These are phyloP conservation scores for Cladosporium oxysporum DNA, from an alignment of 2,329 filamentous ascomycete species.

Conservation along the genomic window DNA sequence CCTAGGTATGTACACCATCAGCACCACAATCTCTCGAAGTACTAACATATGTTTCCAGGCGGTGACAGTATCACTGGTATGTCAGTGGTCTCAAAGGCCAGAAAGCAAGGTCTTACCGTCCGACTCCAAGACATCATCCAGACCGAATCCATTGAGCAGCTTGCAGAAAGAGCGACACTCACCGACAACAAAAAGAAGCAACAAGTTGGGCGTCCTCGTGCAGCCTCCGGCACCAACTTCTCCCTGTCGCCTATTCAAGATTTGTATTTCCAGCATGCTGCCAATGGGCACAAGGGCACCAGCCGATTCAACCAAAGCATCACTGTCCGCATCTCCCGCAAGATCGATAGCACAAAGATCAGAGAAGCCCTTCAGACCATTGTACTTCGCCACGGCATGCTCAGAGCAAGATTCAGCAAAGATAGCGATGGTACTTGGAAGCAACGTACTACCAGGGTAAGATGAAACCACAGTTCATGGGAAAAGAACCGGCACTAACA, in stretches of 20 bases:
- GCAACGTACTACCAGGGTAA: slow-evolving; percentile 16
- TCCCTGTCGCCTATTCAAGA: slow-evolving; percentile 15
- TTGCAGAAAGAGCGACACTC: slow-evolving; percentile 4
- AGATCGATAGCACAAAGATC: slow-evolving; percentile 13
- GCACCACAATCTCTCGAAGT: background rate
- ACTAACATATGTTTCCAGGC: background rate
- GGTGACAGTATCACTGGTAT: slow-evolving; percentile 18
- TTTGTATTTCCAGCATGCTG: slow-evolving; percentile 14
- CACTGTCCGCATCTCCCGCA: slow-evolving; percentile 10
- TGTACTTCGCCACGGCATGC: slow-evolving; percentile 15
- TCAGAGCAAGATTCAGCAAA: slow-evolving; percentile 16
- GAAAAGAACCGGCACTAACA: background rate
- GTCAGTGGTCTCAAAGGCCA: slow-evolving; percentile 14
- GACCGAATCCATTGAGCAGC: slow-evolving; percentile 10
- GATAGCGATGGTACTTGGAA: slow-evolving; percentile 15
- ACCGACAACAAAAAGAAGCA: slow-evolving; percentile 9
- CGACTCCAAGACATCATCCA: slow-evolving; percentile 19
- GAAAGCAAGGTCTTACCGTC: slow-evolving; percentile 16
- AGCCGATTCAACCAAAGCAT: slow-evolving; percentile 19
- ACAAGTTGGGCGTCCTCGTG: slow-evolving; percentile 6
- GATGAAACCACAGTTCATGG: background rate
- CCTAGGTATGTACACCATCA: background rate
- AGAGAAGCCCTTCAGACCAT: slow-evolving; percentile 14
- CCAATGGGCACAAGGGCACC: slow-evolving; percentile 18
- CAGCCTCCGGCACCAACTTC: slow-evolving; percentile 6